Conservation (phyloP, 1,284 basidiomycete species). For the Apiotrichum laibachii region DNA sequence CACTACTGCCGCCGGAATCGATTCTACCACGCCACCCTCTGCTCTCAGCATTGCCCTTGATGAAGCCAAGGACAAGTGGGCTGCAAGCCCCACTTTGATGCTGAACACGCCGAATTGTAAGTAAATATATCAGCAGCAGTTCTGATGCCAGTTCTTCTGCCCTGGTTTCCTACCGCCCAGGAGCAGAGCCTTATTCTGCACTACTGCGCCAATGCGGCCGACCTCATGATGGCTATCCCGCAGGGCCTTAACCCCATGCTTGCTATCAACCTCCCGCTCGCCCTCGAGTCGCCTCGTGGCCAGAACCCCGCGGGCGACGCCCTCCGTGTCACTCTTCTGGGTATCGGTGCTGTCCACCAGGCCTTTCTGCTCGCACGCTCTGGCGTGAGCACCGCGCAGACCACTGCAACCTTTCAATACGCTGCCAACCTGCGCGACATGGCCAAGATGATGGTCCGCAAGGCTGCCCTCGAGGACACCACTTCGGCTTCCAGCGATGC, state of each 20-base stretch:
- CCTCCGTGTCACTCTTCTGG: slow-evolving; percentile 49
- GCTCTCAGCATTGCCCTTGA: neutral
- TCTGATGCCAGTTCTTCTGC: slow-evolving; percentile 29
- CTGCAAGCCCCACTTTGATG: neutral
- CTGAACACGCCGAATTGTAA: slow-evolving; percentile 7
- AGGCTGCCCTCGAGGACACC: slow-evolving; percentile 22
- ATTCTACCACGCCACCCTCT: neutral
- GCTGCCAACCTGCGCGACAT: slow-evolving; percentile 33
- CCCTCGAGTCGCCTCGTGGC: slow-evolving; percentile 47
- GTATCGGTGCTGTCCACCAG: slow-evolving; percentile 53
- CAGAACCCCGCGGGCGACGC: slow-evolving; percentile 50
- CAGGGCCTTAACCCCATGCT: slow-evolving; percentile 52
- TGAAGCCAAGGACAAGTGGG: neutral
- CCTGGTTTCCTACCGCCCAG: slow-evolving; percentile 50
- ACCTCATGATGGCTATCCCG: slow-evolving; percentile 54
- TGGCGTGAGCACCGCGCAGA: slow-evolving; percentile 37
- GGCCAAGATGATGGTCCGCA: slow-evolving; percentile 42
- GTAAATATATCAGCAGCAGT: neutral
- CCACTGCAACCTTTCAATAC: slow-evolving; percentile 43
- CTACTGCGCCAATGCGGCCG: slow-evolving; percentile 50
- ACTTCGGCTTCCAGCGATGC: slow-evolving; percentile 48
- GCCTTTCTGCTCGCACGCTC: slow-evolving; percentile 50
- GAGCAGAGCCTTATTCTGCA: slow-evolving; percentile 48
- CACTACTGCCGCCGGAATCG: neutral
- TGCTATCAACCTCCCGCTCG: slow-evolving; percentile 52